phyloP scores from a whole-genome alignment of 1,139 yeast species.

The Blastobotrys malaysiensis region DNA sequence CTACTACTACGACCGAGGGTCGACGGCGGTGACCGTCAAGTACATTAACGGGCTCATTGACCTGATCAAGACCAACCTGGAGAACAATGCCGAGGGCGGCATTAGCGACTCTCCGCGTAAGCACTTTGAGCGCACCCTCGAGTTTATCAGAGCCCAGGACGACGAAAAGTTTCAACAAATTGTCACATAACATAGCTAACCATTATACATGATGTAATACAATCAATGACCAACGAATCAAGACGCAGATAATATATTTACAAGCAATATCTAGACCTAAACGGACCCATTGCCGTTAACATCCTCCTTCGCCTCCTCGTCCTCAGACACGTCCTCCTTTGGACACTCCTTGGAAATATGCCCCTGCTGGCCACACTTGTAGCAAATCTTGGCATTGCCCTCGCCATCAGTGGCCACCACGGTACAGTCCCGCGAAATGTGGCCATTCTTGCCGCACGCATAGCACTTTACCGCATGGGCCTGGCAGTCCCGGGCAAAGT shows the following conservation, averaged over 20 bases:
- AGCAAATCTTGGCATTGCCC: conserved; percentile 54
- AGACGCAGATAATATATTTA: not conserved
- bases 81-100: conserved; percentile 34
- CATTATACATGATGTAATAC: no score
- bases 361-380: conserved; percentile 89
- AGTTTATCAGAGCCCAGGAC: conserved; percentile 59
- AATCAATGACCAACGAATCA: no score
- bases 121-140: conserved; percentile 63
- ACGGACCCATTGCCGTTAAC: not conserved
- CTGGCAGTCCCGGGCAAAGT: conserved; percentile 86
- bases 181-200: conserved; percentile 12
- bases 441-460: conserved; percentile 84
- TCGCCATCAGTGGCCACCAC: conserved; percentile 25
- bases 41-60: conserved; percentile 86
- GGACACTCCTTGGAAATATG: conserved; percentile 66
- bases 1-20: conserved; percentile 81
- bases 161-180: conserved; percentile 61
- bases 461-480: conserved; percentile 74
- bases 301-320: not conserved
- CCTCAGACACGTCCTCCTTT: conserved; percentile 2
- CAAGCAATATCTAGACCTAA: not conserved
- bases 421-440: conserved; percentile 71
- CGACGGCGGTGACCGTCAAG: conserved; percentile 59
- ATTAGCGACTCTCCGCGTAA: conserved; percentile 39
- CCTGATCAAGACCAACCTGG: conserved; percentile 69